Conservation (phyloP, 768 basidiomycete species). For the Panaeolus cyanescens region DNA sequence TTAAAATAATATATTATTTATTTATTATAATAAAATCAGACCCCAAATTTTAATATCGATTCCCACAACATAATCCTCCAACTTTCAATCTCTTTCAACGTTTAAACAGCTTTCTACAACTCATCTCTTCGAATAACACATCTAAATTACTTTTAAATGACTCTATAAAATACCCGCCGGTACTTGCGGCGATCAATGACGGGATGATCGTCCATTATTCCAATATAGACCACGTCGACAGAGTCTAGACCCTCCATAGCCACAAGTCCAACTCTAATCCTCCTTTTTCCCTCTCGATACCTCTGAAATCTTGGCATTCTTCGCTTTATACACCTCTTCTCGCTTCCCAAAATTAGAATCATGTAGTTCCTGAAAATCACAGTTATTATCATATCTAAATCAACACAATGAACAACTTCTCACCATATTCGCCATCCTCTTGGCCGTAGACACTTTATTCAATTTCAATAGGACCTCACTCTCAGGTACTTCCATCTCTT, state of each 20-base stretch:
- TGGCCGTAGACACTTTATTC: constrained; percentile 89
- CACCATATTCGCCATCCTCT: constrained; percentile 93
- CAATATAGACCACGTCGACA: constrained; percentile 3
- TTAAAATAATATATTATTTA: not conserved
- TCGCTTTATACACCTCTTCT: constrained; percentile 79
- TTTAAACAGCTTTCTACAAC: not conserved
- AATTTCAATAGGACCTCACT: constrained; percentile 79
- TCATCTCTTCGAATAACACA: too few species aligned
- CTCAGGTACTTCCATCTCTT: constrained; percentile 78
- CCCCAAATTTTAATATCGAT: not conserved
- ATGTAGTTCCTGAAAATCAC: constrained; percentile 64
- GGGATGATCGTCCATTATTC: constrained; percentile 6
- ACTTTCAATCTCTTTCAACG: not conserved
- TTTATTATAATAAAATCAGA: too few species aligned
- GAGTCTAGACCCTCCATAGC: not conserved
- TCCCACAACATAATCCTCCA: not conserved
- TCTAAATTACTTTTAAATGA: too few species aligned
- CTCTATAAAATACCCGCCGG: constrained; percentile 8
- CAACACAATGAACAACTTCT: constrained; percentile 22
- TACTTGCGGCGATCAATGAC: not conserved
- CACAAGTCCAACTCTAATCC: constrained; percentile 7
- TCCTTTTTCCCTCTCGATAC: constrained; percentile 15
- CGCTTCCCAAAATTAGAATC: constrained; percentile 89
- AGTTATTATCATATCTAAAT: not conserved
- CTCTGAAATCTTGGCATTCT: constrained; percentile 34